Evolutionary conservation across 2,329 filamentous ascomycete species (phyloP), one percentile per base, ranked within the genome.

Genomic region (Akanthomyces uredinophilus): DNA sequence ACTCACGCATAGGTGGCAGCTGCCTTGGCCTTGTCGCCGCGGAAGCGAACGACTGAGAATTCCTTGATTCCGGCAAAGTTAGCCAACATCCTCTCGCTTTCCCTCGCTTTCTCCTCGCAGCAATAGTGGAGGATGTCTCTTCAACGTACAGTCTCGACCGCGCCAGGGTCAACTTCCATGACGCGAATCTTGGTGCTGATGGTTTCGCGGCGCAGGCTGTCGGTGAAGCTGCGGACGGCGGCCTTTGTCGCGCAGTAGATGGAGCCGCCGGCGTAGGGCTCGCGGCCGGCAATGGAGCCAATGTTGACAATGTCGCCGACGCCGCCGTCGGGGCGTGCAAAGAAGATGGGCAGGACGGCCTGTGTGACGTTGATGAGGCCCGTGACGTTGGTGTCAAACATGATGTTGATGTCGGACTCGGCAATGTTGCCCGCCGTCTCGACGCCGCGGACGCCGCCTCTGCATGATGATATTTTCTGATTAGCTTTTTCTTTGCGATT

Each of bases 321-420:
- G 62, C 92, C 93, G 63, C 90, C 88, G 62, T 94, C 83, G 71
- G 77, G 85, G 75, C 83, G 90, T 68, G 84, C 81, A 75, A 92
- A 89, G 82, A 93, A 96, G 72, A 92, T 87, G 58, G 90, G 87
- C 20, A 98, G 76, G 47, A 97, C 81, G 51, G 91, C 91, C 80
- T 99, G 95, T 0, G 95, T 98, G 89, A 98, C 91, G 80, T 94
- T 91, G 79, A 99, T 95, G 39, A 99, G 82, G 32, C 95, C 95
- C 2, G 90, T 95, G 58, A 98, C 93, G 74, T 99, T 99, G 63
- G 95, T 98, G 52, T 84, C 78, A 72, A 97, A 91, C 92, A 98
- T 97, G 73, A 87, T 71, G 69, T 89, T 82, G 69, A 97, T 89
- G 77, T 99, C 94, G 63, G 88, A 87, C 70, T 90, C 83, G 18